Percentiles rank a stretch among this genome's conserved stretches.
Evolutionary conservation across 192 early-diverging fungal genomes (phyloP).

Genomic region (Coemansia sp.): DNA sequence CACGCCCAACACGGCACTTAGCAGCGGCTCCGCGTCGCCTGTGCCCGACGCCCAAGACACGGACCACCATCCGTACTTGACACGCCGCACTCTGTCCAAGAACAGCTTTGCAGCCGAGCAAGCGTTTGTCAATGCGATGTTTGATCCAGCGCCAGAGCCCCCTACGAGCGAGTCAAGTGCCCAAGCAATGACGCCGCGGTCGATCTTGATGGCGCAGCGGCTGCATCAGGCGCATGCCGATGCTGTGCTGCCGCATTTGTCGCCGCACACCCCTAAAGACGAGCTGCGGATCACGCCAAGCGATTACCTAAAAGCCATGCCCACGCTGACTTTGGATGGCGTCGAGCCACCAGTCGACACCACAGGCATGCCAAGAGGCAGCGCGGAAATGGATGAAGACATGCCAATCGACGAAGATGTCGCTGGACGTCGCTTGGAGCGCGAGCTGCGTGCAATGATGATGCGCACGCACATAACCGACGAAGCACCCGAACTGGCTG

Average conservation of each 20-base stretch:
- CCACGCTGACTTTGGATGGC: neutral
- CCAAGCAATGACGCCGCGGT: conserved; percentile 13
- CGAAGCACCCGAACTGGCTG: conserved; percentile 17
- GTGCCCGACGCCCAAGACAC: neutral
- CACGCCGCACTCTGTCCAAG: conserved; percentile 26
- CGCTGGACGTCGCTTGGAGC: conserved; percentile 25
- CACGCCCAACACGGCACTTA: neutral
- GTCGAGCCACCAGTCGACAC: neutral
- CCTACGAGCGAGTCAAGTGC: no score
- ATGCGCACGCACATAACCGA: conserved; percentile 27
- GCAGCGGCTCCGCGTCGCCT: conserved; percentile 4
- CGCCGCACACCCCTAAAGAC: conserved; percentile 14
- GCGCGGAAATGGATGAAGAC: neutral
- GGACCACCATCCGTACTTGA: conserved; percentile 19
- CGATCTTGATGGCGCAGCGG: conserved; percentile 49
- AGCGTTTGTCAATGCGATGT: conserved; percentile 39
- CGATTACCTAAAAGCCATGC: neutral
- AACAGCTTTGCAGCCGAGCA: conserved; percentile 38
- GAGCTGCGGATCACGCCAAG: no score
- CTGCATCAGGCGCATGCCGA: conserved; percentile 40
- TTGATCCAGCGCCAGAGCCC: conserved; percentile 8
- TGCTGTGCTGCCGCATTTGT: conserved; percentile 44
- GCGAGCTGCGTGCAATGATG: conserved; percentile 39
- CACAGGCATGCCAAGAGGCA: no score
- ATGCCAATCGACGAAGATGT: conserved; percentile 15